Conservation (phyloP, 2,329 filamentous ascomycete species). For the Magnaporthiopsis incrustans region DNA sequence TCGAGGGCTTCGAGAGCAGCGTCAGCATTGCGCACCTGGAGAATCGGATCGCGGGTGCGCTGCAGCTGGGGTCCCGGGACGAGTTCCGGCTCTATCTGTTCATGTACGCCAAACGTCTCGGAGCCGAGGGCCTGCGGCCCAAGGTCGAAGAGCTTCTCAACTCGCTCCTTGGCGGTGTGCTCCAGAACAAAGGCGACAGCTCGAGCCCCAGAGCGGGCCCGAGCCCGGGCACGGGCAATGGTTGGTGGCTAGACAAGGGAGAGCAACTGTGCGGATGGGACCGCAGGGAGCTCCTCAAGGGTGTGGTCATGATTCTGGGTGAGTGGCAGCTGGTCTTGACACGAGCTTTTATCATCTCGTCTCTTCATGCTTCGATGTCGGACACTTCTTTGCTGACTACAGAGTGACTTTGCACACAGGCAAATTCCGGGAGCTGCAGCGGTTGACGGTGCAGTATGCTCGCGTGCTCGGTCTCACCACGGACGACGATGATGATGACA, state of each 20-base stretch:
- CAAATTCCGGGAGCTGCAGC: conserved; percentile 90
- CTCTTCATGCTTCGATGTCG: background rate
- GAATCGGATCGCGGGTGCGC: conserved; percentile 82
- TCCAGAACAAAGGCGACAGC: conserved; percentile 46
- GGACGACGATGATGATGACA: conserved; percentile 35
- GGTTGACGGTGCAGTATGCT: conserved; percentile 91
- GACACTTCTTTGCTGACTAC: conserved; percentile 23
- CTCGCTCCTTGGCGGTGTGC: conserved; percentile 66
- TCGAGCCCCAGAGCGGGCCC: conserved; percentile 16
- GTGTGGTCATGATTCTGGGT: conserved; percentile 90
- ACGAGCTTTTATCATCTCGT: background rate
- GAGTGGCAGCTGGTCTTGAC: conserved; percentile 27
- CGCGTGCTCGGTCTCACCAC: conserved; percentile 61
- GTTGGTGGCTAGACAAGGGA: conserved; percentile 53
- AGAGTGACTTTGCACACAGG: conserved; percentile 39
- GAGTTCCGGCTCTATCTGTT: conserved; percentile 93
- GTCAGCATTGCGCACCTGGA: conserved; percentile 93
- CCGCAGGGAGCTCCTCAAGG: conserved; percentile 76
- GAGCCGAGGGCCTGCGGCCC: conserved; percentile 74
- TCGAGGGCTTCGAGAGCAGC: conserved; percentile 82
- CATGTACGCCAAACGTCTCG: conserved; percentile 95
- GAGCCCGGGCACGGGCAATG: conserved; percentile 28
- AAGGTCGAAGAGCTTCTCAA: conserved; percentile 93
- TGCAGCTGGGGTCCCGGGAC: conserved; percentile 76
- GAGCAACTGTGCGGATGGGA: conserved; percentile 86